phyloP scores from a whole-genome alignment of 441 rosid species.

The Hura crepitans region DNA sequence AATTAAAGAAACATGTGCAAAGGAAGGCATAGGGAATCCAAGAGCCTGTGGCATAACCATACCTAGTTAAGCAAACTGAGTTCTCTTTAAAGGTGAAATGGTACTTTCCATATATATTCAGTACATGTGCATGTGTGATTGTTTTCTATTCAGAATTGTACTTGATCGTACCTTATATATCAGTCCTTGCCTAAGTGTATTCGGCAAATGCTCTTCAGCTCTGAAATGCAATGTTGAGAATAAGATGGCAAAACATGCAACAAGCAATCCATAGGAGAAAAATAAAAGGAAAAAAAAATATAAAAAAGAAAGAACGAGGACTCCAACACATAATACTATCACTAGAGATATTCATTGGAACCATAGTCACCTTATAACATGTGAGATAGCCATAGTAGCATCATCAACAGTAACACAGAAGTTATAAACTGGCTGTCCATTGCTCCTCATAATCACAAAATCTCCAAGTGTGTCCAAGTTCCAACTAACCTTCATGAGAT shows the following conservation, averaged over 20 bases:
- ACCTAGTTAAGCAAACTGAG: slow-evolving; percentile 19
- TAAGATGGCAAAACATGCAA: slow-evolving; percentile 14
- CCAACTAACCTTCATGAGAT: slow-evolving; percentile 85
- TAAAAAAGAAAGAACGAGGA: not conserved
- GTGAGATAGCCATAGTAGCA: slow-evolving; percentile 94
- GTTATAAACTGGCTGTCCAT: slow-evolving; percentile 94
- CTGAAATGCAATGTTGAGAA: slow-evolving; percentile 35
- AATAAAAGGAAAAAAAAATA: not conserved
- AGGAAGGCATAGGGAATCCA: slow-evolving; percentile 79
- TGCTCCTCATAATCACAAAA: slow-evolving; percentile 98
- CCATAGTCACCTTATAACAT: slow-evolving; percentile 71
- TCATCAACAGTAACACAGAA: slow-evolving; percentile 97
- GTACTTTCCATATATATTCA: not conserved
- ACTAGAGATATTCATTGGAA: not conserved
- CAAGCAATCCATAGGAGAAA: not conserved
- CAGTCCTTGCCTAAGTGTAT: slow-evolving; percentile 83
- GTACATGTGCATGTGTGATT: not conserved
- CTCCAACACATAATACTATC: not conserved
- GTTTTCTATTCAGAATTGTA: not conserved
- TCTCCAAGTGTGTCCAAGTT: slow-evolving; percentile 89
- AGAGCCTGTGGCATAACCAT: slow-evolving; percentile 59
- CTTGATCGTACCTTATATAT: slow-evolving; percentile 64
- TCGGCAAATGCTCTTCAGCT: slow-evolving; percentile 95
- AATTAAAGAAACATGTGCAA: slow-evolving; percentile 92
- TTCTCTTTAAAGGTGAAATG: not conserved